Conservation (phyloP, 768 basidiomycete genomes). For the Tricholoma hemisulphureum region DNA sequence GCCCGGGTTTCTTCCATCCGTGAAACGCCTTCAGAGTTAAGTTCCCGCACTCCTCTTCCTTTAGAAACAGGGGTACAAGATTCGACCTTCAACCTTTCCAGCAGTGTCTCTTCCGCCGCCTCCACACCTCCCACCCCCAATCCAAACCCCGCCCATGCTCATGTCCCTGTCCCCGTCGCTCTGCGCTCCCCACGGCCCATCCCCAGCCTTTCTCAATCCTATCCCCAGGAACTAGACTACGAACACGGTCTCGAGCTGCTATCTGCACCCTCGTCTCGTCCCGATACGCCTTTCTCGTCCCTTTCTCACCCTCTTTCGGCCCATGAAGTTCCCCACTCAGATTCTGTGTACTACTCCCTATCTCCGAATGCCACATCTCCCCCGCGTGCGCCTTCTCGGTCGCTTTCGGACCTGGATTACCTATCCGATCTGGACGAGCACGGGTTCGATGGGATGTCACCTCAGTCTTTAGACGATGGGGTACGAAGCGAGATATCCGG, state of each 20-base stretch:
- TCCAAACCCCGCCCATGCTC: no score
- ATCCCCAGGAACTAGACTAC: constrained; percentile 42
- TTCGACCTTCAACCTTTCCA: constrained; percentile 13
- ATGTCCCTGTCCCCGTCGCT: no score
- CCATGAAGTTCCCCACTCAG: constrained; percentile 5
- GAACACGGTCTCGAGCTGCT: constrained; percentile 44
- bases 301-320: constrained; percentile 17
- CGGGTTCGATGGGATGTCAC: constrained; percentile 9
- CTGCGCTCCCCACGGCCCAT: constrained; percentile 23
- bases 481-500: constrained; percentile 14
- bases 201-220: constrained; percentile 43
- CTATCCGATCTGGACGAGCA: constrained; percentile 18
- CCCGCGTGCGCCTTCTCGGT: constrained; percentile 12
- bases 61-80: constrained; percentile 3
- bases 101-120: constrained; percentile 11
- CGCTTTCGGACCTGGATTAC: constrained; percentile 20
- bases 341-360: constrained; percentile 17
- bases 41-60: constrained; percentile 16
- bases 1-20: constrained; percentile 18
- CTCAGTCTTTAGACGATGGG: constrained; percentile 13
- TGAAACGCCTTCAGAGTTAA: constrained; percentile 11
- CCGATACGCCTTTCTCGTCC: constrained; percentile 39
- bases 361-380: constrained; percentile 14
- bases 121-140: neutral
- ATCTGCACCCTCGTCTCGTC: constrained; percentile 43